These are phyloP conservation scores for Cladosporium colombiae DNA, from an alignment of 2,329 filamentous ascomycete genomes.

Conservation along the genomic window DNA sequence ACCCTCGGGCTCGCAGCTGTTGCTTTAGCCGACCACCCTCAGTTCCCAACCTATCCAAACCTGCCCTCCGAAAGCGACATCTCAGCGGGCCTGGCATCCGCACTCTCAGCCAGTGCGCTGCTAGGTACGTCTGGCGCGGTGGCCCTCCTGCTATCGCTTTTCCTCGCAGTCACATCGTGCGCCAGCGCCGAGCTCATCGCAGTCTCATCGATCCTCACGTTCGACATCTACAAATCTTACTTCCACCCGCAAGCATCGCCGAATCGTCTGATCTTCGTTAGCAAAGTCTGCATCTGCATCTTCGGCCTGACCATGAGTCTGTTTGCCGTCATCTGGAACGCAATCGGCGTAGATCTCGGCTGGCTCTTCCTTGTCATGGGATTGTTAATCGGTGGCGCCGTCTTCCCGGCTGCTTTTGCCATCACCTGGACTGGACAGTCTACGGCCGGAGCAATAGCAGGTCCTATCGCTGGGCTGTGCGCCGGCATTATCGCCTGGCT, in stretches of 20 bases:
- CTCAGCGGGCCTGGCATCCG: conserved; percentile 29
- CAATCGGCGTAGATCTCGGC: conserved; percentile 42
- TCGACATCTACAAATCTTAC: conserved; percentile 46
- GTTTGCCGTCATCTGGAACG: conserved; percentile 40
- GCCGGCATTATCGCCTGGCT: conserved; percentile 51
- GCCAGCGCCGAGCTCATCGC: conserved; percentile 43
- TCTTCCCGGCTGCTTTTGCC: conserved; percentile 48
- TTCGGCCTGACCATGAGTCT: conserved; percentile 44
- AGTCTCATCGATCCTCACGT: conserved; percentile 42
- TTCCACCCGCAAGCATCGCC: conserved; percentile 41
- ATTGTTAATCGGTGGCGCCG: conserved; percentile 45
- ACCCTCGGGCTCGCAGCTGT: conserved; percentile 48
- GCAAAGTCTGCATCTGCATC: conserved; percentile 43
- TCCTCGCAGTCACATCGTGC: conserved; percentile 35
- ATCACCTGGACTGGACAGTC: conserved; percentile 51
- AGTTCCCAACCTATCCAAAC: conserved; percentile 45
- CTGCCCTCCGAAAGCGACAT: conserved; percentile 25
- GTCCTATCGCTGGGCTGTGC: conserved; percentile 48
- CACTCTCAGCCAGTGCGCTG: conserved; percentile 28
- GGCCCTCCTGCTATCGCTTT: conserved; percentile 23
- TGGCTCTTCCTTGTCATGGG: conserved; percentile 45
- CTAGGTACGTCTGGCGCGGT: conserved; percentile 31
- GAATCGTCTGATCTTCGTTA: conserved; percentile 42
- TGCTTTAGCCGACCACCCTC: conserved; percentile 46
- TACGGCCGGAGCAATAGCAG: conserved; percentile 47